Evolutionary conservation across 441 rosid genomes (phyloP), one percentile per base, ranked within the genome.

Genomic region (Bruguiera hainesii): DNA sequence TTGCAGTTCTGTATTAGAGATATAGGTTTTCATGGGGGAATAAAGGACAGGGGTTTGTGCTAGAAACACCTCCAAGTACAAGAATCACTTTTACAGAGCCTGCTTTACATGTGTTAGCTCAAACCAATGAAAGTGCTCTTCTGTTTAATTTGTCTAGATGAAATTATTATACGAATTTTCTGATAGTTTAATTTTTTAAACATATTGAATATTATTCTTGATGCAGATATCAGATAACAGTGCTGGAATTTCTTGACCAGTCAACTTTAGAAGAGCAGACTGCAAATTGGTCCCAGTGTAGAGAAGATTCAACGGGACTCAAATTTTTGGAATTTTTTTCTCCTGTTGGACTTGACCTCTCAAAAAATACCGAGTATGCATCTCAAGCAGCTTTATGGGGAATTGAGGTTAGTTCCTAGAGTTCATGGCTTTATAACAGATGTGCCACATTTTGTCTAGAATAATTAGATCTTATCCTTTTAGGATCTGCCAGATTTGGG

Each of bases 311-410:
- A 3, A 81, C 79, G 83, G 82, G 80, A 51, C 74, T 86, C 56
- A 87, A 83, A 66, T 83, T 84, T 76, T 61, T 89, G 65, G 95
- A 86, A 74, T 85, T 91, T 79, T 96, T 88, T 65, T 64, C 87
- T 53, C 97, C 96, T 66, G 59, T 56, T 71, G 92, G 87, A 37
- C 64, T 90, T 77, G 97, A 91, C 82, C 97, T 89, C 68, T 87
- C 91, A 57, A 76, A 75, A 77, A 68, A 78, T 70, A 81, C 86
- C 8, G 89, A 87, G 57, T 88, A 88, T 75, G 96, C 96, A 19
- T 81, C 92, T 16, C 95, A 89, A 88, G 97, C 96, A 55, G 96
- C 96, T 64, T 73, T 94, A 1, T 91, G 97, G 97, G 98, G 96
- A 68, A 83, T 94, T 73, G 89, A 89, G 89, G 97, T 93, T 85